Conservation (phyloP, 2,329 filamentous ascomycete genomes). For the Colletotrichum gloeosporioides region DNA sequence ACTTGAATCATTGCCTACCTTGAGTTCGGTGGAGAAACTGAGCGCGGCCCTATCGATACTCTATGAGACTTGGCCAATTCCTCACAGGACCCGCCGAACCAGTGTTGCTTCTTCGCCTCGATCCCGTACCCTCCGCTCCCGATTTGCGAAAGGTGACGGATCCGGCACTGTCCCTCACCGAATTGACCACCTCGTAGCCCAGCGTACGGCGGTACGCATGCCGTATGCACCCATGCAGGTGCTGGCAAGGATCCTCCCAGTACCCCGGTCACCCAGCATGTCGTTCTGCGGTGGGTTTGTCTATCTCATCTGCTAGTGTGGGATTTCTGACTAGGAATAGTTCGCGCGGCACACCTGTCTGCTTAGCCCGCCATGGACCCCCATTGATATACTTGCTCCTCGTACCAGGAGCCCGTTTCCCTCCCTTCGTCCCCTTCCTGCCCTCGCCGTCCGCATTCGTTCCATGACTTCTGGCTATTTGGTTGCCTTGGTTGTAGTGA, state of each 20-base stretch:
- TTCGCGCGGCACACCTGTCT: conserved; percentile 10
- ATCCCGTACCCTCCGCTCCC: neutral
- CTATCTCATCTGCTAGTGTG: conserved; percentile 16
- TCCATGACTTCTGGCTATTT: neutral
- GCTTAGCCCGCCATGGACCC: neutral
- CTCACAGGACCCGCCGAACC: neutral
- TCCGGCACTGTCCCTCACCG: neutral
- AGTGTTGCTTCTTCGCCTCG: neutral
- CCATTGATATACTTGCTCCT: neutral
- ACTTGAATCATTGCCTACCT: neutral
- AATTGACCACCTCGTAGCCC: neutral
- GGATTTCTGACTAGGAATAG: conserved; percentile 18
- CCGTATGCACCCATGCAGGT: neutral
- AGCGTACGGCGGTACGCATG: neutral
- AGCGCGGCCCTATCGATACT: neutral
- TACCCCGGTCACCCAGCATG: conserved; percentile 14
- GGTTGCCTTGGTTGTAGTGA: neutral
- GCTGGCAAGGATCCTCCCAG: conserved; percentile 14
- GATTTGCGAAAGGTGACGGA: neutral
- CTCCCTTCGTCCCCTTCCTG: neutral
- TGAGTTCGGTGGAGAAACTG: neutral
- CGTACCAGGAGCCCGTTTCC: neutral
- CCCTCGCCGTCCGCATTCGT: neutral
- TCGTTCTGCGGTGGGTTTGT: neutral
- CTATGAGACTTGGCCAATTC: neutral